Evolutionary conservation across 1,284 basidiomycete genomes (phyloP), one percentile per base, ranked within the genome.

Genomic region (Trichosporon ovoides): DNA sequence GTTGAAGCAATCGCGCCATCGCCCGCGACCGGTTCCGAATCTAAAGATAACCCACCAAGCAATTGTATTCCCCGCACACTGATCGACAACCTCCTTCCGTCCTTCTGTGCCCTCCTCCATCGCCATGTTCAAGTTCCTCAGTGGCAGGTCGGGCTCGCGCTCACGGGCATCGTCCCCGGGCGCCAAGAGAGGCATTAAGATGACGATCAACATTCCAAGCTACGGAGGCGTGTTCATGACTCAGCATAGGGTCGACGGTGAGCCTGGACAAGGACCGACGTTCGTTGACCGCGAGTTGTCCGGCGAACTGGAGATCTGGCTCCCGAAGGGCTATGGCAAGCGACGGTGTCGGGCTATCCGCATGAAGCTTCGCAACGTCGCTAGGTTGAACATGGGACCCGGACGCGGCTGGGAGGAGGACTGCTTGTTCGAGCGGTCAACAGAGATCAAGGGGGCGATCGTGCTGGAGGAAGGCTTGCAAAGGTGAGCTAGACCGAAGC

Each of bases 271-370:
- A 3, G 43, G 43, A 11, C 49, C 55, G 33, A 28, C 37, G n/a
- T 38, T 33, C 53, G 28, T 20, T 7, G 49, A 55, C 36, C 46
- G 57, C 38, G 64, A 64, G 56, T 52, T 69, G 12, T 48, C 40
- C 1, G 69, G 69, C 14, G 68, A 68, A 46, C 51, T 73, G 10
- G 68, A 71, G 50, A 61, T 72, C 19, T 56, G 56, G 19, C 38
- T 70, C 5, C 66, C 66, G 5, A 35, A 46, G 5, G 67, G 65
- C 6, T 52, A 38, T 7, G 68, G 68, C 3, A 48, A 59, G 24
- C 35, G 55, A 13, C 51, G 67, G 28, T 69, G 68, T 38, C 68
- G 68, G 38, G 58, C 66, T 1, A 69, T 75, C 51, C 57, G 66
- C 38, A 64, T 75, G 11, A 66, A 59, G 3, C 48, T 70, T 1